Percentiles rank a stretch among this genome's conserved stretches.
These are phyloP conservation scores for Mycena crocata DNA, from an alignment of 768 basidiomycete genomes.

Conservation along the genomic window DNA sequence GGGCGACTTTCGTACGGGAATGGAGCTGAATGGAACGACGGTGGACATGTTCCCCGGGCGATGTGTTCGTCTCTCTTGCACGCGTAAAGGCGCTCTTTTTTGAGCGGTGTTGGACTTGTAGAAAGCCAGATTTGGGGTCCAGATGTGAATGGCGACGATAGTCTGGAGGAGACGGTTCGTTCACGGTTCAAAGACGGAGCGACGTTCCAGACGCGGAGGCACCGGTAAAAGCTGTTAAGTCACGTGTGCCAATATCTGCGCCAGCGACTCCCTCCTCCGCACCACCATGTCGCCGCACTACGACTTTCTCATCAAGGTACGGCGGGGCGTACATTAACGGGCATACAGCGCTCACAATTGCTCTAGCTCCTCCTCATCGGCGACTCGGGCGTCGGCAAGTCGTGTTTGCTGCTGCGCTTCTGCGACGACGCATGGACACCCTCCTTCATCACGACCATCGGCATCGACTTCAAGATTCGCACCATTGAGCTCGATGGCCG, in stretches of 20 bases:
- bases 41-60: constrained; percentile 37
- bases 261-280: constrained; percentile 6
- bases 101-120: constrained; percentile 71
- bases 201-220: constrained; percentile 2
- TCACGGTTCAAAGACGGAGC: constrained; percentile 63
- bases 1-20: constrained; percentile 16
- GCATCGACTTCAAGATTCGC: constrained; percentile 99
- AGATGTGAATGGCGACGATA: constrained; percentile 36
- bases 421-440: constrained; percentile 36
- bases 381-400: constrained; percentile 97
- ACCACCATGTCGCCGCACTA: constrained; percentile 52
- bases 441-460: constrained; percentile 48
- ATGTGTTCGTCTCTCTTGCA: constrained; percentile 49
- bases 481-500: constrained; percentile 99
- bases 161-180: constrained; percentile 49
- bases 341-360: too few relatives aligned
- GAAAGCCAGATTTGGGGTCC: constrained; percentile 65
- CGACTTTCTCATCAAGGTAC: constrained; percentile 89
- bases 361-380: constrained; percentile 89
- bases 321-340: background rate
- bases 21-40: constrained; percentile 27
- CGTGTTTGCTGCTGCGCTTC: constrained; percentile 91
- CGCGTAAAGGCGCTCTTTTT: constrained; percentile 70
- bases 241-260: too few relatives aligned
- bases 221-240: too few relatives aligned